Evolutionary conservation across 306 rosid species (phyloP).

Genomic region (Vigna hirtella): DNA sequence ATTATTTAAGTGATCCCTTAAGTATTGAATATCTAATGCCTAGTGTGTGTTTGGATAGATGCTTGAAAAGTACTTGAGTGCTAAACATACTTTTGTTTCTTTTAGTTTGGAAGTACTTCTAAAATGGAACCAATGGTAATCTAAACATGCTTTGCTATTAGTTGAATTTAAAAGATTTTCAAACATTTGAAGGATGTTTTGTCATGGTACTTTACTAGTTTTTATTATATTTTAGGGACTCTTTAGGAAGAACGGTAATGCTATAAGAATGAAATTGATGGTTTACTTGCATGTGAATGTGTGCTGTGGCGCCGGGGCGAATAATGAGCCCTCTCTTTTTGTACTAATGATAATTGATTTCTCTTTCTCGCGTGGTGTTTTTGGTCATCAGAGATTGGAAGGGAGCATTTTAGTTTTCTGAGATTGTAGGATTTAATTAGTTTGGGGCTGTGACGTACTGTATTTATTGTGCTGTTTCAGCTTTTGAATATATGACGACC

Average conservation of each 20-base stretch:
- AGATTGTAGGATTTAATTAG: neutral
- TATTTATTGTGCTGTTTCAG: constrained; percentile 5
- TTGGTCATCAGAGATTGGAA: neutral
- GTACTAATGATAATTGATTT: constrained; percentile 27
- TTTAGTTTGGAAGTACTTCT: too few species aligned
- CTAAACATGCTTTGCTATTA: neutral
- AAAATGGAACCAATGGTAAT: too few species aligned
- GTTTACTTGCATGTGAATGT: neutral
- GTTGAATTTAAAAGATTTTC: neutral
- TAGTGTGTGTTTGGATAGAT: too few species aligned
- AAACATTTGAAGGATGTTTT: neutral
- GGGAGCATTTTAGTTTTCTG: neutral
- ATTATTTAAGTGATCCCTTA: neutral
- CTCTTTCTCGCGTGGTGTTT: neutral
- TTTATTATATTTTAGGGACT: neutral
- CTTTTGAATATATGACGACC: neutral
- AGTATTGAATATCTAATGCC: neutral
- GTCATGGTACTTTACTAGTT: neutral
- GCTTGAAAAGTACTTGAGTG: too few species aligned
- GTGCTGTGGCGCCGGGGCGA: neutral
- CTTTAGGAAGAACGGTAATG: neutral
- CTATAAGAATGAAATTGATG: neutral
- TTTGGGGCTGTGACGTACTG: neutral
- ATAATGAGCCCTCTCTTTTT: constrained; percentile 21
- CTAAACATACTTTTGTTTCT: too few species aligned